Percentiles rank a stretch among this genome's conserved stretches.
These are phyloP conservation scores for Gremmenia infestans DNA, from an alignment of 2,329 filamentous ascomycete species.

Conservation along the genomic window DNA sequence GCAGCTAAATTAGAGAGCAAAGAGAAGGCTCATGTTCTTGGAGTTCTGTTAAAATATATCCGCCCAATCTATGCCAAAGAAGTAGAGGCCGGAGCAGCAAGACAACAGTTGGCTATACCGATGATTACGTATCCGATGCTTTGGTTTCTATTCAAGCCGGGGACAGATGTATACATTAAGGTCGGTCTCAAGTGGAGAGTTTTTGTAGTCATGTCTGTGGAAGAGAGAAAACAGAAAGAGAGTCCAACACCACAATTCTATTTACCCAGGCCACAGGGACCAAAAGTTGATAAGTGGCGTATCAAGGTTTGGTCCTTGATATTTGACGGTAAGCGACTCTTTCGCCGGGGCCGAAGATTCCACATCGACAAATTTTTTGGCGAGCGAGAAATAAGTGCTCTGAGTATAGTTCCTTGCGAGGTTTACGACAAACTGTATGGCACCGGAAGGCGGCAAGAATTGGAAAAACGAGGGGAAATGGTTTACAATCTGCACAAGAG, in stretches of 20 bases:
- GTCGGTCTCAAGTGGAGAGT: constrained; percentile 3
- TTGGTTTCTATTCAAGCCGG: constrained; percentile 9
- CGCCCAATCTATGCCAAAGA: neutral
- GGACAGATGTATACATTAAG: constrained; percentile 5
- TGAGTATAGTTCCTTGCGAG: constrained; percentile 19
- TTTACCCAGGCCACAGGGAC: neutral
- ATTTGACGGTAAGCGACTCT: constrained; percentile 18
- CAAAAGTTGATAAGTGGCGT: neutral
- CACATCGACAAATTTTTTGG: constrained; percentile 18
- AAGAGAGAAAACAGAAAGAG: neutral
- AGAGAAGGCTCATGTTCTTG: neutral
- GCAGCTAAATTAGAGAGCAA: neutral
- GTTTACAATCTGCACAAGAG: neutral
- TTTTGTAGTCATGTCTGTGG: constrained; percentile 2
- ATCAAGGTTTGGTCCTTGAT: constrained; percentile 22
- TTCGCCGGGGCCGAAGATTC: constrained; percentile 15
- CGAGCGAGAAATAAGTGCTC: constrained; percentile 19
- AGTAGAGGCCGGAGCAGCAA: neutral
- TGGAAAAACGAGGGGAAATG: neutral
- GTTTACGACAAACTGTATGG: constrained; percentile 1
- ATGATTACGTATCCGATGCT: constrained; percentile 4
- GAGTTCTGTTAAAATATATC: neutral
- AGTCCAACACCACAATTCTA: neutral
- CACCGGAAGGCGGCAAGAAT: neutral
- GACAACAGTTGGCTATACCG: neutral